These are phyloP conservation scores for sorghum (Sorghum bicolor) DNA, from an alignment of 176 grass and related monocot genomes.

Conservation along the genomic window DNA sequence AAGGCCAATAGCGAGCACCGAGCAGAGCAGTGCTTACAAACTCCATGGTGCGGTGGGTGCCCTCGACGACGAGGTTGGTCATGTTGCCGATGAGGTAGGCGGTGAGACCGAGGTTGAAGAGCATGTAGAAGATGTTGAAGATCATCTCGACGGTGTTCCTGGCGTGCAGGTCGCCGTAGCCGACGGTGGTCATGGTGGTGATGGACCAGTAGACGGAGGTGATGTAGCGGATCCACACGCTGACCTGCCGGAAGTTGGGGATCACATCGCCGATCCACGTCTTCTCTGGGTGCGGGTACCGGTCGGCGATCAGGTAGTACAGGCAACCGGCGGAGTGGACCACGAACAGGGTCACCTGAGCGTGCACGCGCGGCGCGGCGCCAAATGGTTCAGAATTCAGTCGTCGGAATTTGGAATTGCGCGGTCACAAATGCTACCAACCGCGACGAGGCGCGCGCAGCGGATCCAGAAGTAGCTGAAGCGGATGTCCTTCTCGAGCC, in stretches of 20 bases:
- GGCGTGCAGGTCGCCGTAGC: slow-evolving; percentile 92
- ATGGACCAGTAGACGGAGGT: slow-evolving; percentile 91
- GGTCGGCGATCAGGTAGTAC: slow-evolving; percentile 81
- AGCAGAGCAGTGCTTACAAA: slow-evolving; percentile 63
- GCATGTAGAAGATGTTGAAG: slow-evolving; percentile 94
- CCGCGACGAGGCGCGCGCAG: slow-evolving; percentile 57
- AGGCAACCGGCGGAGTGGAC: slow-evolving; percentile 89
- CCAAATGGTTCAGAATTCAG: neutral
- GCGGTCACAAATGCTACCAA: neutral
- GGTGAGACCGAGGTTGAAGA: no score
- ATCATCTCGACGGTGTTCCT: slow-evolving; percentile 91
- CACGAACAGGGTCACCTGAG: slow-evolving; percentile 85
- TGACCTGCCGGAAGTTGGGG: slow-evolving; percentile 82
- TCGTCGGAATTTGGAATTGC: neutral
- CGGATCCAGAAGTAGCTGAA: slow-evolving; percentile 99
- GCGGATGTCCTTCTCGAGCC: slow-evolving; percentile 96
- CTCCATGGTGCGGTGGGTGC: slow-evolving; percentile 94
- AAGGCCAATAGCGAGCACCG: no score
- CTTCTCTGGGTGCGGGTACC: slow-evolving; percentile 71
- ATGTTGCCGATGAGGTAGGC: no score
- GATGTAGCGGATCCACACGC: slow-evolving; percentile 81
- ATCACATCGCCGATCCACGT: slow-evolving; percentile 93
- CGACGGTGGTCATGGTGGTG: slow-evolving; percentile 98
- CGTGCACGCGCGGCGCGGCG: no score
- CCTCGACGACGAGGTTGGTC: no score